Conservation (phyloP, 768 basidiomycete species). For the Multifurca ochricompacta region DNA sequence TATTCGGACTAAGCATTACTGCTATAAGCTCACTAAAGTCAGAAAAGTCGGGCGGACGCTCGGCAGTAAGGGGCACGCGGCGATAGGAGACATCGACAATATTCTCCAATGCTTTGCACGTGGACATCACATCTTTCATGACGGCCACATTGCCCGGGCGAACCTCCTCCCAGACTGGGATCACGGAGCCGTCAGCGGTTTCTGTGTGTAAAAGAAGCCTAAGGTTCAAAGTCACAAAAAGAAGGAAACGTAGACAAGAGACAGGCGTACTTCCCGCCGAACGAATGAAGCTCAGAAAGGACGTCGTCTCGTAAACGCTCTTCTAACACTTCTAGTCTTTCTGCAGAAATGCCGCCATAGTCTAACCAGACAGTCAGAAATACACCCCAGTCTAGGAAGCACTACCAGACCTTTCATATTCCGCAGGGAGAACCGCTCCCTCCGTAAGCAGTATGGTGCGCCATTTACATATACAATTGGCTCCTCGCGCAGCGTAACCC, state of each 20-base stretch:
- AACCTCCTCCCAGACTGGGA: slow-evolving; percentile 94
- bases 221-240: slow-evolving; percentile 1
- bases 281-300: slow-evolving; percentile 67
- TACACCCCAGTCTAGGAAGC: not conserved
- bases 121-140: slow-evolving; percentile 81
- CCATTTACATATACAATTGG: slow-evolving; percentile 92
- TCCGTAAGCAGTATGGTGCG: slow-evolving; percentile 79
- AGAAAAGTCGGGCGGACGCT: slow-evolving; percentile 67
- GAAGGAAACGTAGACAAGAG: not conserved
- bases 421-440: slow-evolving; percentile 78
- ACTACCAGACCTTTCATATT: slow-evolving; percentile 82
- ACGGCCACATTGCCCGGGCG: slow-evolving; percentile 62
- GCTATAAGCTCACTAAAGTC: slow-evolving; percentile 74
- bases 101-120: slow-evolving; percentile 34
- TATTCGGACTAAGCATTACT: slow-evolving; percentile 60
- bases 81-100: slow-evolving; percentile 67
- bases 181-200: slow-evolving; percentile 74
- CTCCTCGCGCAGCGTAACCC: slow-evolving; percentile 92
- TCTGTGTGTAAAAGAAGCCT: slow-evolving; percentile 89
- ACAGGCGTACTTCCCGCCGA: slow-evolving; percentile 67
- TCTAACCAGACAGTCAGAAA: slow-evolving; percentile 37
- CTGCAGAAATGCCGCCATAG: slow-evolving; percentile 91
- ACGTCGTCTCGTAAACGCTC: slow-evolving; percentile 87
- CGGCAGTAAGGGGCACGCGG: slow-evolving; percentile 90
- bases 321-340: slow-evolving; percentile 83